Base-by-base conservation (phyloP, 805 yeast genomes). In the Wickerhamiella brachini region DNA sequence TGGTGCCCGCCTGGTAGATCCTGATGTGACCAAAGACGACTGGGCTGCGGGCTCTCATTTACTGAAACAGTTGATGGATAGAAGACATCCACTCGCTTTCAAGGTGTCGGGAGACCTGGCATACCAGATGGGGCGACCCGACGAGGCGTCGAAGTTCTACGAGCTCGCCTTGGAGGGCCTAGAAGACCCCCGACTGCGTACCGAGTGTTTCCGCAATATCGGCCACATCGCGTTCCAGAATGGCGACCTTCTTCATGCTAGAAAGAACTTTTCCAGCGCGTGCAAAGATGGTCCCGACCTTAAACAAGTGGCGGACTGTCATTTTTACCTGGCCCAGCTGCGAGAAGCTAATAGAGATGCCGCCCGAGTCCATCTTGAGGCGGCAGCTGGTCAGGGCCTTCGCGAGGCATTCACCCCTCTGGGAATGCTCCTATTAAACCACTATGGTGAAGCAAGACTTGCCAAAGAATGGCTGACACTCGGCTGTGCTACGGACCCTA, bases 381-480 rank as follows among this genome's bases (percentile, higher is more conserved):
- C 79, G 51, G 80, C 88, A 44, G 94, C 95, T 0, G 68, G 80
- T 4, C 79, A 78, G 56, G 95, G 95, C 0, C 79, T 87, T 47
- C 75, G 72, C 56, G 95, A 89, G 57, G 73, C 87, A 8, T 85
- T 87, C 61, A 76, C 80, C 22, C 76, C 80, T 21, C 68, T 89
- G 45, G 97, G 96, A 1, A 83, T 81, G 61, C 65, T 88, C 56
- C 93, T 87, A 57, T 66, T 87, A 67, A 86, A 86, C 61, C 80
- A 83, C 56, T 89, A 83, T 62, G 70, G 75, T n/a, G 73, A 83
- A 57, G 61, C 68, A 2, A 52, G 52, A 1, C 79, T 81, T 56
- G 86, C 95, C 0, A 66, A 71, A 37, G 84, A 85, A 59, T 90
- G 97, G 97, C 87, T 88, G 67, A 76, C 76, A 58, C 68, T 89